Base-by-base conservation (phyloP, 2,329 filamentous ascomycete species). In the Fusarium chlamydosporum region DNA sequence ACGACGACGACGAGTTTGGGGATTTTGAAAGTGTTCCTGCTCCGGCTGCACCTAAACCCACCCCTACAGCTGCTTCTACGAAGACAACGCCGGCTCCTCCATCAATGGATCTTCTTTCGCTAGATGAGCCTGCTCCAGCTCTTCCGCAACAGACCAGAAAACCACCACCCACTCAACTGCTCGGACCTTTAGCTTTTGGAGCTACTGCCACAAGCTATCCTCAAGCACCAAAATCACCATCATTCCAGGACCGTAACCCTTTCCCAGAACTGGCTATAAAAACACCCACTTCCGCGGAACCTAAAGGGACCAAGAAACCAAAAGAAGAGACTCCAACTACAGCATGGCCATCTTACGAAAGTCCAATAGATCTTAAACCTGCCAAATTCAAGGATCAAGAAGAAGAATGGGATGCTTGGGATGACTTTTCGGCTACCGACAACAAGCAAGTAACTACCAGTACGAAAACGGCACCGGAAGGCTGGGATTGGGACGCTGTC, bases 1-100 rank as follows among this genome's bases (percentile, higher is more conserved):
- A 85, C 23, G 84, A 85, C 46, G 85, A 85, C 33, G 85, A 79
- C 7, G 83, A 85, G 18, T 84, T 85, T 79, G 88, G 87, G 15
- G 87, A 89, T 47, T 89, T 89, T 71, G 86, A 89, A 74, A 83
- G 81, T 20, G 83, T 82, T 3, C 60, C 70, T 42, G 57, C 60
- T 50, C 38, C 56, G 29, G 33, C 34, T 6, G 35, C 34, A 11
- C 34, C 56, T 29, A 59, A 45, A 31, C 20, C n/a, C 7, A 37
- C 35, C 40, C 66, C 40, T 33, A 47, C 61, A 67, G 33, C 71
- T 57, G 23, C 65, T 50, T 35, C 37, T 54, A n/a, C 72, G 71
- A 52, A 64, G 61, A 27, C 68, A 58, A 47, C 65, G 12, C 51
- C 68, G 15, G 46, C 69, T 37, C 65, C 70, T 16, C 74, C 76